Conservation (phyloP, 306 rosid genomes). For the Castanopsis chinensis region DNA sequence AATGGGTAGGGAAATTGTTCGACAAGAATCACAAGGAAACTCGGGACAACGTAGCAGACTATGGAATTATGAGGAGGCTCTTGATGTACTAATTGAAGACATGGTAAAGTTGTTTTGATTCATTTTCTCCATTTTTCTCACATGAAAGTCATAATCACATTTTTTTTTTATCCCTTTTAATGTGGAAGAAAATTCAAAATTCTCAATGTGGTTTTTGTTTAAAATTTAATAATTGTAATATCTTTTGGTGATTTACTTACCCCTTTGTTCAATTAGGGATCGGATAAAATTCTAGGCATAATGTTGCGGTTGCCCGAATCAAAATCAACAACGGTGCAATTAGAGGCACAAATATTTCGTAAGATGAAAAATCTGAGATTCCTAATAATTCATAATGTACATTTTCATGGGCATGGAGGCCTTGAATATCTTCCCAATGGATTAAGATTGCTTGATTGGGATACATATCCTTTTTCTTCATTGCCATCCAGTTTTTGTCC, state of each 20-base stretch:
- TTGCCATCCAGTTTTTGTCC: too few relatives aligned
- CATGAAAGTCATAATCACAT: too few relatives aligned
- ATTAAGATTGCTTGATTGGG: background rate
- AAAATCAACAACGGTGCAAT: background rate
- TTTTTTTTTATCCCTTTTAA: too few relatives aligned
- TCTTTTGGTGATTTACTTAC: background rate
- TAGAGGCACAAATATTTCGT: background rate
- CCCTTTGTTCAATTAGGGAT: background rate
- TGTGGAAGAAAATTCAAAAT: too few relatives aligned
- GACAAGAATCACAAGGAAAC: background rate
- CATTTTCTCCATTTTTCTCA: background rate
- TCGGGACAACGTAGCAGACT: constrained; percentile 25
- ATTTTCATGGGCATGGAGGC: background rate
- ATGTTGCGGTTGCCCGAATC: background rate
- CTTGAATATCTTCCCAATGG: background rate
- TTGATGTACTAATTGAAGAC: background rate
- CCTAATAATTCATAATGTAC: background rate
- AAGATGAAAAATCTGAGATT: background rate
- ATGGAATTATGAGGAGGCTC: constrained; percentile 12
- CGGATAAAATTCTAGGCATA: too few relatives aligned
- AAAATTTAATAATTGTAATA: too few relatives aligned
- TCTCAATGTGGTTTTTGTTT: too few relatives aligned
- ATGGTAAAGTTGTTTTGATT: background rate
- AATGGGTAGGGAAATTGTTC: background rate
- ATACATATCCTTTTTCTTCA: too few relatives aligned